These are phyloP conservation scores for Medicago truncatula DNA, from an alignment of 306 rosid genomes.

Conservation along the genomic window DNA sequence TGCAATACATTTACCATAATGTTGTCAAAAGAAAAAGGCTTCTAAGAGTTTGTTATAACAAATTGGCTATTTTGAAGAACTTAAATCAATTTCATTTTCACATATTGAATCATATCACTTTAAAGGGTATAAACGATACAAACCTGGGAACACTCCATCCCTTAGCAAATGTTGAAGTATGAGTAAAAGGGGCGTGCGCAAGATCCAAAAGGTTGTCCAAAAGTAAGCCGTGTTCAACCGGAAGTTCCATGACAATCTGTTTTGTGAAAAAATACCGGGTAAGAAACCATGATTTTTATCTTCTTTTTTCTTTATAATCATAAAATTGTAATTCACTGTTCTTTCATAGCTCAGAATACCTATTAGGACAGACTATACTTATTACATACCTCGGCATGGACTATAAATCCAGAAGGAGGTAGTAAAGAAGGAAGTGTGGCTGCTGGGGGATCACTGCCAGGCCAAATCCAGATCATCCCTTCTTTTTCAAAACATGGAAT, in stretches of 20 bases:
- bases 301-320: slow-evolving; percentile 14
- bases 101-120: slow-evolving; percentile 7
- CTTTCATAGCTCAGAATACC: slow-evolving; percentile 7
- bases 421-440: slow-evolving; percentile 74
- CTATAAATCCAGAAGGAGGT: slow-evolving; percentile 87
- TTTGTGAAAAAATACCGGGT: slow-evolving; percentile 29
- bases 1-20: not conserved
- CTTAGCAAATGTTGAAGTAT: slow-evolving; percentile 96
- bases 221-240: slow-evolving; percentile 92
- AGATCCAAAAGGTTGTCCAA: slow-evolving; percentile 98
- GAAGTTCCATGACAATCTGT: slow-evolving; percentile 92
- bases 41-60: not conserved
- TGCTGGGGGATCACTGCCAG: slow-evolving; percentile 87
- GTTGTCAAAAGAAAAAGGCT: not conserved
- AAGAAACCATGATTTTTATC: slow-evolving; percentile 20
- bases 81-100: not conserved
- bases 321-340: slow-evolving; percentile 8
- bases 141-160: slow-evolving; percentile 99
- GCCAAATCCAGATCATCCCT: slow-evolving; percentile 99
- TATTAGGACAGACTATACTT: slow-evolving; percentile 16
- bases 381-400: slow-evolving; percentile 84
- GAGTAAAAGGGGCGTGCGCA: slow-evolving; percentile 99
- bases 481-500: slow-evolving; percentile 91
- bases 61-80: not conserved
- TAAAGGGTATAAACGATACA: slow-evolving; percentile 34